Evolutionary conservation across 2,329 filamentous ascomycete genomes (phyloP), one percentile per base, ranked within the genome.

Genomic region (Didymella pomorum): DNA sequence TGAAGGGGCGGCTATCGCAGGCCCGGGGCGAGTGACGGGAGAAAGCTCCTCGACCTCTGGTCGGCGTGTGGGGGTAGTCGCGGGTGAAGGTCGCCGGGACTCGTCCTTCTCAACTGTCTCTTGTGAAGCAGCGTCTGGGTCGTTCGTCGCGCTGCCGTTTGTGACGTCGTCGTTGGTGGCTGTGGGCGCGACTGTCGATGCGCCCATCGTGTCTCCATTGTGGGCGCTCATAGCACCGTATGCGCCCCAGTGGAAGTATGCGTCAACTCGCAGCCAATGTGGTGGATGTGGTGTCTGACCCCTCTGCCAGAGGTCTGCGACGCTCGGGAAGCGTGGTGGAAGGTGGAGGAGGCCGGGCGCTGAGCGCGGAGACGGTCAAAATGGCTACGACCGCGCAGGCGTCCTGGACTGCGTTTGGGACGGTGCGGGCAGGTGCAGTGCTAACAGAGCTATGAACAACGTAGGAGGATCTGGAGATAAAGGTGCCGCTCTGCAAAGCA

Each of bases 21-120:
- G 28, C 60, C 62, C 39, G 62, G 57, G 47, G 51, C 45, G 55
- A 20, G 60, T 58, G 43, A 65, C 50, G 45, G 58, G 52, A 11
- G 62, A 53, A 46, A 61, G 45, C 31, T 64, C 61, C 51, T 66
- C 61, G 41, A 64, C 61, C 53, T 64, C 66, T 51, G 64, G 49
- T 33, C 52, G 59, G 48, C 49, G 60, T 43, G 67, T 88, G 87
- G 67, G 77, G 74, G 60, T 78, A 66, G 52, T 71, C 68, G 64
- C 85, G 84, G 63, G 61, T 43, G 71, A 68, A 63, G 68, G 63
- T 20, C 28, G 56, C 4, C 50, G 56, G 23, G 20, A 41, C 31
- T 46, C 41, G 50, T 54, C 50, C 50, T 25, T 51, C 41, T 51
- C 56, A 3, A 58, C 33, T 3, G 57, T 52, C 18, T 28, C 43